Percentiles rank a stretch among this genome's conserved stretches.
phyloP scores from a whole-genome alignment of 768 basidiomycete species.

The Paxillus rubicundulus region DNA sequence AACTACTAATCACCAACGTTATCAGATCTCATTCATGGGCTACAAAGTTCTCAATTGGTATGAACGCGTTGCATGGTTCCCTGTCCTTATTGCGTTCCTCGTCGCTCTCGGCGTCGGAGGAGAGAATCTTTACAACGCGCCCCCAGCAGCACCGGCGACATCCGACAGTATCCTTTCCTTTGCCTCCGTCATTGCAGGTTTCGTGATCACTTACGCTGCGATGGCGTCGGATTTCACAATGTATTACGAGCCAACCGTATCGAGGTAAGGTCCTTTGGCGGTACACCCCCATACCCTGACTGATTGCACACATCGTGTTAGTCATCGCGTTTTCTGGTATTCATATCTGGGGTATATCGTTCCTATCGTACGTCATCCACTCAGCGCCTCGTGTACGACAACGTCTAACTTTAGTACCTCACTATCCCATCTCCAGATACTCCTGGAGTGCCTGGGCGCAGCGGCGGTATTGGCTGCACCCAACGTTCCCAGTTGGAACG shows the following conservation, averaged over 20 bases:
- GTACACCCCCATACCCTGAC: background rate
- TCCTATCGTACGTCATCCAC: conserved; percentile 49
- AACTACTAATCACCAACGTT: background rate
- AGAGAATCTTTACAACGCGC: conserved; percentile 55
- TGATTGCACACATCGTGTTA: conserved; percentile 20
- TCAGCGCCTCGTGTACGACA: conserved; percentile 9
- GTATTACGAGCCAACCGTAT: conserved; percentile 59
- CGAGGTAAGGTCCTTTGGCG: conserved; percentile 43
- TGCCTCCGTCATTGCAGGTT: conserved; percentile 69
- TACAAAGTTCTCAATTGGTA: conserved; percentile 67
- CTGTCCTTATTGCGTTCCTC: conserved; percentile 69
- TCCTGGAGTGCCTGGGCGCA: conserved; percentile 60
- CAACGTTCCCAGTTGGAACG: conserved; percentile 52
- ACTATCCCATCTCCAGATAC: conserved; percentile 21
- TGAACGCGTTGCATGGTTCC: conserved; percentile 74
- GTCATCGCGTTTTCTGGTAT: conserved; percentile 60
- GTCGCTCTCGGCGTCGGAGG: conserved; percentile 73
- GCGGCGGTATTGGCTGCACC: conserved; percentile 60
- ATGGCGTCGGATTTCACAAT: conserved; percentile 73
- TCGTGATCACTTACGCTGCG: conserved; percentile 59
- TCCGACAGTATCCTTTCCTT: conserved; percentile 59
- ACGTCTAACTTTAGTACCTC: background rate
- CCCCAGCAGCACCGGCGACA: conserved; percentile 50
- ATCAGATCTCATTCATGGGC: conserved; percentile 63
- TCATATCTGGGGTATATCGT: conserved; percentile 63